phyloP scores from a whole-genome alignment of 1,284 basidiomycete species.

The Trametes versicolor region DNA sequence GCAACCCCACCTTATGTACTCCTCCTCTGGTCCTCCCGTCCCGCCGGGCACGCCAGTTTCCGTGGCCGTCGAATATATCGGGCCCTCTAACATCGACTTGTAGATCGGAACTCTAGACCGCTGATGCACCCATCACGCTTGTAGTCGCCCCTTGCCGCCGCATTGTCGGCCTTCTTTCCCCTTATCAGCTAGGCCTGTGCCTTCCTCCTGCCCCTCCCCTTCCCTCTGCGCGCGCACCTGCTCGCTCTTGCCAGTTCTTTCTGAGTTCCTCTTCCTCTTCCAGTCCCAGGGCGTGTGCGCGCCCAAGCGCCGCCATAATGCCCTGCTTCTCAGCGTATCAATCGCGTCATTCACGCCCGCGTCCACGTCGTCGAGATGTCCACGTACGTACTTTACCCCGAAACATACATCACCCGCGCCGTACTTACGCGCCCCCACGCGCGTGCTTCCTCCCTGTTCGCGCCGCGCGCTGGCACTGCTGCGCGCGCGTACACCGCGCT shows the following conservation, averaged over 20 bases:
- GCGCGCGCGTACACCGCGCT: not conserved
- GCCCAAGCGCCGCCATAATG: not conserved
- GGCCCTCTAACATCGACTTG: conserved; percentile 30
- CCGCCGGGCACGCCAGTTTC: conserved; percentile 29
- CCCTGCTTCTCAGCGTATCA: not conserved
- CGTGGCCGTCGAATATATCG: conserved; percentile 37
- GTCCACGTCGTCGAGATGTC: not conserved
- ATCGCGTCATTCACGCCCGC: conserved; percentile 10
- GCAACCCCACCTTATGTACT: conserved; percentile 34
- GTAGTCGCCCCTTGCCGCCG: conserved; percentile 15
- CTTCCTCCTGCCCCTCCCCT: conserved; percentile 8
- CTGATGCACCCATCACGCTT: conserved; percentile 19
- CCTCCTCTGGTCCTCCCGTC: conserved; percentile 14
- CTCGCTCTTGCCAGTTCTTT: not conserved
- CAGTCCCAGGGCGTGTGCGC: not conserved
- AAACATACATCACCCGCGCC: conserved; percentile 16
- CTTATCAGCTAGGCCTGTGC: conserved; percentile 22
- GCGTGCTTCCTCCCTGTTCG: conserved; percentile 15
- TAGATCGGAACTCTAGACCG: conserved; percentile 31
- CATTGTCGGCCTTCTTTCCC: conserved; percentile 23
- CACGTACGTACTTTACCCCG: not conserved
- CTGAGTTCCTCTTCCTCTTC: conserved; percentile 10
- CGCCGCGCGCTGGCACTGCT: not conserved
- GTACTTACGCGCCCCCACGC: conserved; percentile 12
- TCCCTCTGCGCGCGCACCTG: conserved; percentile 3